Evolutionary conservation across 345 rosid genomes (phyloP), one percentile per base, ranked within the genome.

Genomic region (Brassica incana): DNA sequence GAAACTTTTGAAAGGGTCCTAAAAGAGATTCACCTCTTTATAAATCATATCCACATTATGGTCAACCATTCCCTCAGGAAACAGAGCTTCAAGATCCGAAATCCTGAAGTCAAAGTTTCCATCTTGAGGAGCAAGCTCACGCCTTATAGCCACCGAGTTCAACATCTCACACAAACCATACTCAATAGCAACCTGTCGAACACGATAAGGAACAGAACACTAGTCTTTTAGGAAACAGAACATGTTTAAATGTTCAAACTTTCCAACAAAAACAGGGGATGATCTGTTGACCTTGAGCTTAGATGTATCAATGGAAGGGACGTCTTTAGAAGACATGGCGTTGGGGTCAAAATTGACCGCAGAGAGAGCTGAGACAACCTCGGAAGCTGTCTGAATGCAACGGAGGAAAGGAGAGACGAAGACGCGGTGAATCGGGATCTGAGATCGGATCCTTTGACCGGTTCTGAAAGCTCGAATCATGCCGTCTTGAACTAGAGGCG

Each of bases 401-500:
- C 98, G 97, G 82, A 87, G 82, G 59, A 95, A 95, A 6, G 98
- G 97, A 38, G 99, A 95, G 62, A 90, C 92, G 58, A 91, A 82
- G 67, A 91, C 84, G n/a, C 99, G 91, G 73, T 94, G 90, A 86
- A 95, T 91, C 16, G 91, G 92, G 65, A 93, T 87, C 18, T 68
- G 81, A 33, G 81, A 35, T 60, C 85, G 87, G 62, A 93, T 84
- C 67, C 76, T 72, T 67, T 81, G 79, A 30, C 93, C 95, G 0
- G 87, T 73, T 4, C 71, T 23, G 45, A 89, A 86, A 0, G 97
- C 91, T 63, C 97, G 79, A 7, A 72, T 29, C 38, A 74, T 72
- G 20, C 99, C 97, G 5, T 59, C 85, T 1, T 88, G 79, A 1
- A 81, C 56, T 0, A 95, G 75, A 7, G 92, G 94, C 0, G 99